phyloP scores from a whole-genome alignment of 2,329 filamentous ascomycete genomes.

The Fusarium solani-melongenae region DNA sequence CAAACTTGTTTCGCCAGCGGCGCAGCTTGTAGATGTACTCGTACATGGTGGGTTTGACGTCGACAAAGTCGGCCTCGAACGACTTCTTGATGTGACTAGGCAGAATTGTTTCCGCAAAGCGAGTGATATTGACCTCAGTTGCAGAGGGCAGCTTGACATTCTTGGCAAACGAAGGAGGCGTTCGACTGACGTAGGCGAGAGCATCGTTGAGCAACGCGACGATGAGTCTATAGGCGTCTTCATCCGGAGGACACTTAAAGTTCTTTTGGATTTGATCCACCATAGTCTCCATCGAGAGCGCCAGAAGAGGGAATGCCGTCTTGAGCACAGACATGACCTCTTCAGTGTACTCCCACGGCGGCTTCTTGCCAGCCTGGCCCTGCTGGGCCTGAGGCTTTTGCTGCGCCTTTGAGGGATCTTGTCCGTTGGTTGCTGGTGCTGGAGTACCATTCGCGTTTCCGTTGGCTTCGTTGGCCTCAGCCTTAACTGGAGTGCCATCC shows the following conservation, averaged over 20 bases:
- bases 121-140: conserved; percentile 95
- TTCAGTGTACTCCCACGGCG: conserved; percentile 96
- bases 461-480: conserved; percentile 54
- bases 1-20: conserved; percentile 96
- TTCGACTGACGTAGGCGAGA: conserved; percentile 88
- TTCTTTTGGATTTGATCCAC: conserved; percentile 98
- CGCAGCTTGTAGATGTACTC: conserved; percentile 98
- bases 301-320: conserved; percentile 94
- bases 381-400: conserved; percentile 27
- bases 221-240: conserved; percentile 96
- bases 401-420: conserved; percentile 40
- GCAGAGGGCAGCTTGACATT: conserved; percentile 90
- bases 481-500: conserved; percentile 55
- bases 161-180: conserved; percentile 86
- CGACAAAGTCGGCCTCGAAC: conserved; percentile 97
- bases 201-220: conserved; percentile 98
- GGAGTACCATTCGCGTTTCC: conserved; percentile 41
- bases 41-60: conserved; percentile 95
- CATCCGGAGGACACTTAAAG: conserved; percentile 98
- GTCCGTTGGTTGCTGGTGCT: conserved; percentile 41
- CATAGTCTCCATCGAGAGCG: conserved; percentile 99
- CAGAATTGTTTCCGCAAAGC: conserved; percentile 95
- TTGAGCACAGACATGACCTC: conserved; percentile 96
- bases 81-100: conserved; percentile 94
- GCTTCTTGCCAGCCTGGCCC: conserved; percentile 69